Percentiles rank a stretch among this genome's conserved stretches.
These are phyloP conservation scores for Senna tora DNA, from an alignment of 306 rosid genomes.

Conservation along the genomic window DNA sequence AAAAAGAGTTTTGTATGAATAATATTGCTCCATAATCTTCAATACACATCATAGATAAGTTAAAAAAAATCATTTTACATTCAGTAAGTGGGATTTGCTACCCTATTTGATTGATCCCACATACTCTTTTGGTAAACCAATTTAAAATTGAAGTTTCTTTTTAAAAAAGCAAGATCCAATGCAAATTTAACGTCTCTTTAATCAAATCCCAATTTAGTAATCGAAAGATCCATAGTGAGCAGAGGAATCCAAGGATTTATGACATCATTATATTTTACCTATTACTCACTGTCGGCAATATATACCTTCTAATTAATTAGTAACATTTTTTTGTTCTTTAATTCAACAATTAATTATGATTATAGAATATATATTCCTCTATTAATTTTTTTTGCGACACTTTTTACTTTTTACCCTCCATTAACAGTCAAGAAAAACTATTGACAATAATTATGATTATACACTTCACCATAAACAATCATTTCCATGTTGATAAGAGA, in stretches of 20 bases:
- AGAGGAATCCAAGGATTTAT: slow-evolving; percentile 32
- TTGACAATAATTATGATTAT: too few species aligned
- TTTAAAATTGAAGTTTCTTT: background rate
- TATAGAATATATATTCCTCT: too few species aligned
- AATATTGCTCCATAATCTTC: background rate
- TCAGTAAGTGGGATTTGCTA: slow-evolving; percentile 38
- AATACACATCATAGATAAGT: slow-evolving; percentile 12
- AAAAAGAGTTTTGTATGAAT: background rate
- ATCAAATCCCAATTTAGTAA: slow-evolving; percentile 27
- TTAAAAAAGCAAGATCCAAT: slow-evolving; percentile 41
- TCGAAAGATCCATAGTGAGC: slow-evolving; percentile 38
- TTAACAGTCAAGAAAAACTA: too few species aligned
- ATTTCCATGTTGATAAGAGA: too few species aligned
- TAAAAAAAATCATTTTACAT: slow-evolving; percentile 8
- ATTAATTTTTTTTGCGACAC: too few species aligned
- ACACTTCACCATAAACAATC: too few species aligned
- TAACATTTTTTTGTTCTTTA: slow-evolving; percentile 9
- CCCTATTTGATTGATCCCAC: slow-evolving; percentile 38
- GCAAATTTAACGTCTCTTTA: slow-evolving; percentile 42
- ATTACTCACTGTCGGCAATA: slow-evolving; percentile 47
- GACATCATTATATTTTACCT: slow-evolving; percentile 23
- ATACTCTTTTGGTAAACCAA: too few species aligned
- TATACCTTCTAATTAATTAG: slow-evolving; percentile 17
- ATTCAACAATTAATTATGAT: too few species aligned
- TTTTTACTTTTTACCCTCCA: too few species aligned